These are phyloP conservation scores for Eucalyptus regnans DNA, from an alignment of 345 rosid genomes.

Conservation along the genomic window DNA sequence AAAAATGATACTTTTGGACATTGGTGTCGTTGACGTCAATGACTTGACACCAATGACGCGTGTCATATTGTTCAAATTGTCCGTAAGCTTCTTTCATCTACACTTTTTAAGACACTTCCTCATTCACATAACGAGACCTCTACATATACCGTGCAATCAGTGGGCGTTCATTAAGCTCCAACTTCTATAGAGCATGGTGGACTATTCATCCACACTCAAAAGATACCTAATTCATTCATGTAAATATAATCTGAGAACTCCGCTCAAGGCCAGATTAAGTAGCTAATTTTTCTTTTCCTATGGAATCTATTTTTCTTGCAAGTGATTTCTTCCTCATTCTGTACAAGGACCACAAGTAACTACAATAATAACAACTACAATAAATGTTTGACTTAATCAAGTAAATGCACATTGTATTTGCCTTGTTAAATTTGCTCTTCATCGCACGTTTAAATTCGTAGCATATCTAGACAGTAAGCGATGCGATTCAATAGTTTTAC, in stretches of 20 bases:
- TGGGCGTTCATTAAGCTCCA: not conserved
- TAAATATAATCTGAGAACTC: not conserved
- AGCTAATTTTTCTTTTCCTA: not conserved
- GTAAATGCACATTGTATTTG: not conserved
- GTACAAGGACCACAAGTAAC: not conserved
- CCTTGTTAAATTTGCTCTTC: not conserved
- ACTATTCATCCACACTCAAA: not conserved
- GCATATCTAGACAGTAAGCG: not conserved
- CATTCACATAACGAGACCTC: not conserved
- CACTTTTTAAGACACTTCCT: not conserved
- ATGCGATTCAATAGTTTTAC: no score
- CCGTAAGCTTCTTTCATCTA: not conserved
- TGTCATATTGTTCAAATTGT: not conserved
- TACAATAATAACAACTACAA: not conserved
- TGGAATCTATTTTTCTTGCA: not conserved
- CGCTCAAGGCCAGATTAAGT: not conserved
- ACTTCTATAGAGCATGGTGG: not conserved
- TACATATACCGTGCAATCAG: not conserved
- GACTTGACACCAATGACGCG: not conserved
- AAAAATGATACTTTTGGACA: not conserved
- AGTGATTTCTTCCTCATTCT: not conserved
- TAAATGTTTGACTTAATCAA: not conserved
- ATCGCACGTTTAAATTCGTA: no score
- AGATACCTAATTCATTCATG: not conserved
- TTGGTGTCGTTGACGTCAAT: not conserved